Evolutionary conservation across 768 basidiomycete genomes (phyloP).

Genomic region (Clitopilus passeckerianus): DNA sequence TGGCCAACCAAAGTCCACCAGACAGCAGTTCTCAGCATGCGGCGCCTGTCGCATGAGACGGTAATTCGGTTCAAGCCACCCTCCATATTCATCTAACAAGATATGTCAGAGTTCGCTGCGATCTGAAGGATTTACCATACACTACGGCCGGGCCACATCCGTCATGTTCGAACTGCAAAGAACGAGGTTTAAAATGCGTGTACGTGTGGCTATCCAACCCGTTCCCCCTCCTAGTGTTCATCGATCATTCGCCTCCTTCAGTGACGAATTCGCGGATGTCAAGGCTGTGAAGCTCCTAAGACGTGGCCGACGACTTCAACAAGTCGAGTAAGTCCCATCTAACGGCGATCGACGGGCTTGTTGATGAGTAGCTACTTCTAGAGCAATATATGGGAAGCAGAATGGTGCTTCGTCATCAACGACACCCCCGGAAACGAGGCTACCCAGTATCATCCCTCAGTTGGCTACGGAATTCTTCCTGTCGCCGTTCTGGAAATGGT

Average conservation of each 20-base stretch:
- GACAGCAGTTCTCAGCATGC: conserved; percentile 90
- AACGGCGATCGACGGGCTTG: background rate
- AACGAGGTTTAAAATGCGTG: conserved; percentile 92
- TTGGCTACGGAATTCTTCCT: conserved; percentile 77
- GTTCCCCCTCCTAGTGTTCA: conserved; percentile 2
- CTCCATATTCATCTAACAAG: conserved; percentile 2
- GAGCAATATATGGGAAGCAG: conserved; percentile 74
- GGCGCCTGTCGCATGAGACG: conserved; percentile 90
- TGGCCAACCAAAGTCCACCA: conserved; percentile 67
- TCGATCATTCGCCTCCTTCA: conserved; percentile 23
- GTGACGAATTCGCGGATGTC: conserved; percentile 89
- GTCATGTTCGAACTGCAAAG: conserved; percentile 85
- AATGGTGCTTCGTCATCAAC: conserved; percentile 28
- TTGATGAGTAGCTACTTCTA: conserved; percentile 20
- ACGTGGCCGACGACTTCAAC: conserved; percentile 74
- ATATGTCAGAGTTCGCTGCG: conserved; percentile 75
- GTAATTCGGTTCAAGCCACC: conserved; percentile 27
- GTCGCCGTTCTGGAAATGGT: conserved; percentile 81
- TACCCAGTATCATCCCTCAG: conserved; percentile 59
- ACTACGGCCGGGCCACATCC: conserved; percentile 39
- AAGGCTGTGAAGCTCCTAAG: conserved; percentile 85
- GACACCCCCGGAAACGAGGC: conserved; percentile 29
- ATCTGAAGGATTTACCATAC: conserved; percentile 78
- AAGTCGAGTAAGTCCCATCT: conserved; percentile 66
- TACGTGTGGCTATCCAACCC: conserved; percentile 35